Base-by-base conservation (phyloP, 2,329 filamentous ascomycete species). In the Fusarium penzigii region DNA sequence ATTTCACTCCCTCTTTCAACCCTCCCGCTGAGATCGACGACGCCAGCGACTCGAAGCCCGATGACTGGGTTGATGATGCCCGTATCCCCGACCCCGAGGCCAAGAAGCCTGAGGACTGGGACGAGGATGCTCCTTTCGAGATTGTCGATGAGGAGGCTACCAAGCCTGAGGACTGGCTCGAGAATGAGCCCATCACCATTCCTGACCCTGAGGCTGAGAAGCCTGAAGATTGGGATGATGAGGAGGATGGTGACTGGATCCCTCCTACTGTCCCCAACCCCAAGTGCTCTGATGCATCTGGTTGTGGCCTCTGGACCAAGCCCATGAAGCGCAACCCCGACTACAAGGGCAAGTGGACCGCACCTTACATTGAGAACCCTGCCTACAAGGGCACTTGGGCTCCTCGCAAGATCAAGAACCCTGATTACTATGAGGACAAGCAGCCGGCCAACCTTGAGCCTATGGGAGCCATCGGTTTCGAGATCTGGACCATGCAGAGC, bases 401-500 rank as follows among this genome's bases (percentile, higher is more conserved):
- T 70, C 93, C 94, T 65, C 86, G 87, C 77, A 96, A 97, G 88
- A 97, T 99, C 73, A 80, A 89, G 78, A 99, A 99, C 87, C 94
- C 94, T 58, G 83, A 87, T 75, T 97, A 87, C 84, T 99, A 86
- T 65, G 92, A 99, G 84, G 94, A 97, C 83, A 96, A 96, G 87
- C 89, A 84, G 56, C 94, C 94, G 47, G 80, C 94, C 73, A 94
- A 96, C 85, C 90, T 99, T 70, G 94, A 99, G 83, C 92, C 94
- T 64, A 97, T 99, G 75, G 94, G 94, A 70, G 93, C 91, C 79
- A 92, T 97, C 78, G 94, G 94, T 67, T 97, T 97, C 70, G 94
- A 99, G 78, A 93, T 99, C 78, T 99, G 94, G 94, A 97, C 94
- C 68, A 99, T 99, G 94, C 93, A 97, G 79, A 96, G 87, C 74